Percentiles rank a stretch among this genome's conserved stretches.
phyloP scores from a whole-genome alignment of 164 flowering plant genomes.

The Magnolia officinalis region DNA sequence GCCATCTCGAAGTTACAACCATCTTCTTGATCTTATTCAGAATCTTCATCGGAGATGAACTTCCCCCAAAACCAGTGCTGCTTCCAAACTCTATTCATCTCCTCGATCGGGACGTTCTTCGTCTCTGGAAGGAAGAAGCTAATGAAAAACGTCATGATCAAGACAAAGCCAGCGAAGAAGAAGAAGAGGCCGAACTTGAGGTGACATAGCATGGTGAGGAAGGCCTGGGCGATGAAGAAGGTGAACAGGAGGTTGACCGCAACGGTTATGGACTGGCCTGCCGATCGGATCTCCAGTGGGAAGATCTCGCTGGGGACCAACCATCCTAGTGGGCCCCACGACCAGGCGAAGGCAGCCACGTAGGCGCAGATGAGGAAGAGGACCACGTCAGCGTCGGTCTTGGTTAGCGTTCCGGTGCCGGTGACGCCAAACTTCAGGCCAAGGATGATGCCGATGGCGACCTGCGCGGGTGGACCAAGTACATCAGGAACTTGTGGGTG shows the following conservation, averaged over 20 bases:
- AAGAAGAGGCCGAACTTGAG: conserved; percentile 25
- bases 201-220: conserved; percentile 22
- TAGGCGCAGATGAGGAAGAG: conserved; percentile 15
- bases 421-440: conserved; percentile 12
- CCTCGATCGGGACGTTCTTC: conserved; percentile 22
- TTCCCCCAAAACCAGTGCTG: conserved; percentile 26
- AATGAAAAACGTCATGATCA: conserved; percentile 22
- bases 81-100: conserved; percentile 22
- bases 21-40: neutral
- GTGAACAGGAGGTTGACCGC: conserved; percentile 20
- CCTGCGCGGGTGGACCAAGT: neutral
- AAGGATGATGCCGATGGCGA: conserved; percentile 10
- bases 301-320: conserved; percentile 24
- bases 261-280: conserved; percentile 20
- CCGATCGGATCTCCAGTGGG: conserved; percentile 23
- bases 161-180: conserved; percentile 19
- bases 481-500: no score
- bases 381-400: conserved; percentile 9
- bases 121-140: conserved; percentile 27
- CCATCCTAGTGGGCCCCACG: conserved; percentile 25
- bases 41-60: conserved; percentile 12
- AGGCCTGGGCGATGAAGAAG: conserved; percentile 18
- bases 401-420: conserved; percentile 10
- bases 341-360: conserved; percentile 21
- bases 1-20: neutral